These are phyloP conservation scores for Ambispora gerdemannii DNA, from an alignment of 192 early-diverging fungal genomes.

Conservation along the genomic window DNA sequence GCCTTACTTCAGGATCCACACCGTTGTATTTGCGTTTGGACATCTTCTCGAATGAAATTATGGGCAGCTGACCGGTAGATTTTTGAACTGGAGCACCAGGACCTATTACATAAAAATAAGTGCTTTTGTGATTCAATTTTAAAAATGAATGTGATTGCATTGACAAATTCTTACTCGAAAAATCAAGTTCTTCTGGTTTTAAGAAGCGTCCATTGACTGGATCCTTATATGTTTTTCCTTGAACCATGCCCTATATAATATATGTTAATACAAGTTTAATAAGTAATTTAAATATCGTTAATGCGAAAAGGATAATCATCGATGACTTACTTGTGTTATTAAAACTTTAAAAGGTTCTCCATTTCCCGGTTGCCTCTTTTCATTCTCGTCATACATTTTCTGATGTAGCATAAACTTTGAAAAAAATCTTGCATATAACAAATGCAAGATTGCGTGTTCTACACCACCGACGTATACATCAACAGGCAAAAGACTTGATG, in stretches of 20 bases:
- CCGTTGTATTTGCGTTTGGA: constrained; percentile 96
- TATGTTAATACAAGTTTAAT: background rate
- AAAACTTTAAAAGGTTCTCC: constrained; percentile 87
- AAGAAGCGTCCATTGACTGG: constrained; percentile 71
- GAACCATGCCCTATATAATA: constrained; percentile 80
- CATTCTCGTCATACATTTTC: constrained; percentile 40
- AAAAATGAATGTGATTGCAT: too few species aligned
- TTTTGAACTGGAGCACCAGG: constrained; percentile 51
- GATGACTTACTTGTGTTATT: constrained; percentile 66
- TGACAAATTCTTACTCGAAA: constrained; percentile 38
- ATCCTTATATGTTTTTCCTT: constrained; percentile 79
- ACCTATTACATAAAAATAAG: too few species aligned
- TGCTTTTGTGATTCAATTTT: too few species aligned
- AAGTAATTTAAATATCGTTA: background rate
- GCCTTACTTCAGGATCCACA: constrained; percentile 70
- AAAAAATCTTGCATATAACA: constrained; percentile 91
- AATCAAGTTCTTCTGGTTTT: constrained; percentile 68
- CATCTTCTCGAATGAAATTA: constrained; percentile 87
- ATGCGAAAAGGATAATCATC: too few species aligned
- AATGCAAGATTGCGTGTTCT: constrained; percentile 92
- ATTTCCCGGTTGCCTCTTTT: constrained; percentile 43
- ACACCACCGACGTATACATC: constrained; percentile 94
- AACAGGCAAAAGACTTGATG: constrained; percentile 67
- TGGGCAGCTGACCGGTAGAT: constrained; percentile 56
- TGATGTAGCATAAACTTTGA: constrained; percentile 75